These are phyloP conservation scores for Syzygium syzygioides DNA, from an alignment of 441 rosid species.

Conservation along the genomic window DNA sequence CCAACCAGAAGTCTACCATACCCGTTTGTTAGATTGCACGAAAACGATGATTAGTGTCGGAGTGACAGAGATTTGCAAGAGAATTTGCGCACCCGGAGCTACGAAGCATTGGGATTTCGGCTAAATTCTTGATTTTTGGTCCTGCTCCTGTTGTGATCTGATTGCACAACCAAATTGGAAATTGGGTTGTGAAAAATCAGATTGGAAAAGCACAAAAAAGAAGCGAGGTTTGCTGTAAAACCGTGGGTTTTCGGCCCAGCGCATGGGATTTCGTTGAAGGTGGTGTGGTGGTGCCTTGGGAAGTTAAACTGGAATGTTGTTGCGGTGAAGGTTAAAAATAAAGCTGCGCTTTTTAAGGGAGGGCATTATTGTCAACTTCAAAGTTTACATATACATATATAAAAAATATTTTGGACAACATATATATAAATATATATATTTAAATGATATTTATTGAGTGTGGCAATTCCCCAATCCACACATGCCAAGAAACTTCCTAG, in stretches of 20 bases:
- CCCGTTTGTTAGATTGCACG: not conserved
- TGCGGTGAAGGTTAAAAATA: not conserved
- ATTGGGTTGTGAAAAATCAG: not conserved
- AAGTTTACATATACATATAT: fast-evolving
- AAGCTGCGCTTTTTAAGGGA: not conserved
- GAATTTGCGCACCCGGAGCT: not conserved
- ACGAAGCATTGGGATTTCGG: not conserved
- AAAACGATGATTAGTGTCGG: not conserved
- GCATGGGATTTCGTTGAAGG: not conserved
- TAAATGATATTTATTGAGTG: not conserved
- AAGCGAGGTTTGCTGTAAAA: not conserved
- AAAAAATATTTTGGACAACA: too few relatives aligned
- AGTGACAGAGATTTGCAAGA: not conserved
- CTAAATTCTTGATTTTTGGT: not conserved
- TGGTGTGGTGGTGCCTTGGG: not conserved
- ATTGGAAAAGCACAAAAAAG: not conserved
- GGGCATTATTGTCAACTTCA: not conserved
- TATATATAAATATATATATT: fast-evolving
- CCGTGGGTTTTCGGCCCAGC: not conserved
- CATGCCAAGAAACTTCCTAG: not conserved
- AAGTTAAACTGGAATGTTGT: not conserved
- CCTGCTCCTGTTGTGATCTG: not conserved
- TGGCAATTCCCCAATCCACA: not conserved
- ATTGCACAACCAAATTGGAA: not conserved
- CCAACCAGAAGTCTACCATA: not conserved